These are phyloP conservation scores for Nakazawaea molendinolei DNA, from an alignment of 805 yeast species.

Conservation along the genomic window DNA sequence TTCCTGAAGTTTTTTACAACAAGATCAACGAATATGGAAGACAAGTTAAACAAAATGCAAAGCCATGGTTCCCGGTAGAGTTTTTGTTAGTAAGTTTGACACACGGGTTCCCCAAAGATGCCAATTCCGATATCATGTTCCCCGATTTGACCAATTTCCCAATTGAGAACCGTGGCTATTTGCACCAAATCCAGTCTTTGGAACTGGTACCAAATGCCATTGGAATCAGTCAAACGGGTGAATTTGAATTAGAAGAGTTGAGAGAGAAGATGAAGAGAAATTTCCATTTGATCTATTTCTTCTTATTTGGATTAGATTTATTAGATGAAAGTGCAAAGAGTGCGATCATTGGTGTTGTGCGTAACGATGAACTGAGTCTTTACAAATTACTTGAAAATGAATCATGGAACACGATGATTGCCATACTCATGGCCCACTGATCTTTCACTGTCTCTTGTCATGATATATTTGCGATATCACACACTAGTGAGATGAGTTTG, in stretches of 20 bases:
- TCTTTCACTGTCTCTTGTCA: background rate
- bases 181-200: constrained; percentile 71
- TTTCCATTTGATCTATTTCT: constrained; percentile 67
- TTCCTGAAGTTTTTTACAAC: constrained; percentile 88
- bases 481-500: no score
- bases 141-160: constrained; percentile 45
- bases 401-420: constrained; percentile 78
- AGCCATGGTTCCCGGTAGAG: constrained; percentile 91
- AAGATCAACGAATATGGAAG: constrained; percentile 82
- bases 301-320: constrained; percentile 45
- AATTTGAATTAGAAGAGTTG: constrained; percentile 25
- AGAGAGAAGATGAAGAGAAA: constrained; percentile 40
- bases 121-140: constrained; percentile 40
- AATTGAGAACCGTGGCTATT: constrained; percentile 70
- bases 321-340: constrained; percentile 49
- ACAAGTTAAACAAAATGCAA: constrained; percentile 81
- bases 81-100: constrained; percentile 79
- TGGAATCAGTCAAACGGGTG: constrained; percentile 20
- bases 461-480: background rate
- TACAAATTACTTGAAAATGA: constrained; percentile 50
- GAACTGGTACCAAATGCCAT: constrained; percentile 46
- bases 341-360: constrained; percentile 36
- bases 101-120: constrained; percentile 78
- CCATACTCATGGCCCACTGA: constrained; percentile 29
- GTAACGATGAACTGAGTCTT: constrained; percentile 17